phyloP scores from a whole-genome alignment of 2,329 filamentous ascomycete genomes.

The Scytalidium sp. region DNA sequence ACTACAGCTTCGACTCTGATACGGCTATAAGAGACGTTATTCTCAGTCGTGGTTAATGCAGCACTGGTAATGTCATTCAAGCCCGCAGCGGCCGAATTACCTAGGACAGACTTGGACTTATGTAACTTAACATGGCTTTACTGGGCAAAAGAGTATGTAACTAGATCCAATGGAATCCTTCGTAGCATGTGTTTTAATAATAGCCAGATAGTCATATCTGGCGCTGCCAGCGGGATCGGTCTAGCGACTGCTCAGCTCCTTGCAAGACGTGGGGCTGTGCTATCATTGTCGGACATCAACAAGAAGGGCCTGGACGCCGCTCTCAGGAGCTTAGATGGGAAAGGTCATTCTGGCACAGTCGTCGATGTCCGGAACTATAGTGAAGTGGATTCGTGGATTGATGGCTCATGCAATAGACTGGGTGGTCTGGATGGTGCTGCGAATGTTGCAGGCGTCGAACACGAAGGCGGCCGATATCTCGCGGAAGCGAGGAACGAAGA shows the following conservation, averaged over 20 bases:
- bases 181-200: too few species aligned
- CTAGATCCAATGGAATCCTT: too few species aligned
- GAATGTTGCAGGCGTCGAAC: not conserved
- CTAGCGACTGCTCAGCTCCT: not conserved
- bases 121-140: too few species aligned
- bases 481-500: not conserved
- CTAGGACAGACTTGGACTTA: too few species aligned
- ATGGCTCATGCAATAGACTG: not conserved
- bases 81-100: too few species aligned
- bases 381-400: conserved; percentile 1
- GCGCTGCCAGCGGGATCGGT: not conserved
- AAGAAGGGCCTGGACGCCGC: not conserved
- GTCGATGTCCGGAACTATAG: not conserved
- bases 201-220: not conserved
- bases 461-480: not conserved
- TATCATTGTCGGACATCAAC: conserved; percentile 1
- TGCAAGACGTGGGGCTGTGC: not conserved
- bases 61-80: too few species aligned
- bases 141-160: too few species aligned
- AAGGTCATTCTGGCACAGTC: not conserved
- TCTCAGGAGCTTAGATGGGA: not conserved
- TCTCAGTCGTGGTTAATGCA: too few species aligned
- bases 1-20: too few species aligned
- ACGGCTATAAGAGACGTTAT: too few species aligned
- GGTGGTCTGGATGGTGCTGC: conserved; percentile 1